These are phyloP conservation scores for Blumeria hordei DNA, from an alignment of 2,329 filamentous ascomycete species.

Conservation along the genomic window DNA sequence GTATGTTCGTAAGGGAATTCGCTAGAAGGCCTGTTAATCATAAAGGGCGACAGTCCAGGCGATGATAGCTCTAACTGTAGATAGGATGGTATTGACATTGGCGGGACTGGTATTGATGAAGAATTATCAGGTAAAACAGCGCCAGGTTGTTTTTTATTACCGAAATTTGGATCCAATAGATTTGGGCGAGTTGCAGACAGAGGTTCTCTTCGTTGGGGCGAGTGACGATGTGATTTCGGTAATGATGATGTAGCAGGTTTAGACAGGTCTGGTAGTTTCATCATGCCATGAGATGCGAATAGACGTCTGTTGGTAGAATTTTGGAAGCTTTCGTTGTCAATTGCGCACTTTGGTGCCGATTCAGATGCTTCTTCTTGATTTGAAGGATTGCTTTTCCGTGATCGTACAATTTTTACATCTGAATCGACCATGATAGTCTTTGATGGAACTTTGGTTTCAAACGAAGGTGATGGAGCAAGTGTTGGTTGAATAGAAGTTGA, in stretches of 20 bases:
- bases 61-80: constrained; percentile 39
- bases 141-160: constrained; percentile 3
- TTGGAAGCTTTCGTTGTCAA: constrained; percentile 4
- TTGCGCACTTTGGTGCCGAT: constrained; percentile 5
- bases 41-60: constrained; percentile 36
- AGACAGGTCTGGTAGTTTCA: not conserved
- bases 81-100: constrained; percentile 41
- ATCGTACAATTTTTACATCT: constrained; percentile 4
- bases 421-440: constrained; percentile 5
- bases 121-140: constrained; percentile 7
- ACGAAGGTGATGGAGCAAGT: constrained; percentile 11
- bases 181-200: constrained; percentile 9
- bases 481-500: constrained; percentile 13
- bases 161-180: constrained; percentile 9
- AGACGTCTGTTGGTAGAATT: constrained; percentile 7
- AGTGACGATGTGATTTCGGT: not conserved
- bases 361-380: constrained; percentile 5
- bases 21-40: constrained; percentile 33
- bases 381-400: constrained; percentile 4
- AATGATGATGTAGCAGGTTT: not conserved
- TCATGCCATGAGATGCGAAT: not conserved
- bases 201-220: not conserved
- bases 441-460: constrained; percentile 7
- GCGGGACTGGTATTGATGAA: constrained; percentile 27
- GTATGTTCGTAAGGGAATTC: constrained; percentile 73